Base-by-base conservation (phyloP, 495 filamentous ascomycete genomes). In the Hypoxylon crocopeplum region DNA sequence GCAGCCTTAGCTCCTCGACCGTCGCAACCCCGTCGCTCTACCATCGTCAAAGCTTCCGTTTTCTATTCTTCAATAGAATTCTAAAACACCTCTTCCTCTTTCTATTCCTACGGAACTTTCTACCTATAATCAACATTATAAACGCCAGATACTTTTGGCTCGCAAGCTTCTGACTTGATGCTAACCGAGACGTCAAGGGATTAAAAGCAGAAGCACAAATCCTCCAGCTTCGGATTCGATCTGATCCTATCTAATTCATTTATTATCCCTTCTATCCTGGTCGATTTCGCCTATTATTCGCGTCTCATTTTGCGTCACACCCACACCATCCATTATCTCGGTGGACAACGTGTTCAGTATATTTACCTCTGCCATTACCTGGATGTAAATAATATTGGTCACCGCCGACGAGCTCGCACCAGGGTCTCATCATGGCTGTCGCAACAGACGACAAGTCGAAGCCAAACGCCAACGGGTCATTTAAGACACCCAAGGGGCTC, bases 401-500 rank as follows among this genome's bases (percentile, higher is more conserved):
- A 37, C 40, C 22, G 41, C 12, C 5, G 30, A 36, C 20, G 16
- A 63, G 29, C 45, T 53, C 12, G 25, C 37, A 8, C 5, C 24
- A 53, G 30, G 13, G 11, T 39, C 12, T 30, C 16, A 49, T 17
- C 21, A 64, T 64, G 61, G 55, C 55, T 45, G 38, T 44, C 50
- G 25, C 39, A 45, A 41, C 32, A 24, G 50, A 64, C 61, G 40
- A 29, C 10, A 64, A 53, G 37, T 29, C 45, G 17, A 59, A 52
- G 25, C n/a, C 45, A 6, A 40, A 27, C 16, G 37, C 45, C 10
- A 77, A 76, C 54, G 73, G 74, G 30, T 55, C 63, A 7, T 44
- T 48, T 19, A 77, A 76, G 37, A 62, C 36, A 11, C 29, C 62
- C 20, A 75, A 69, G 24, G 52, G 55, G 41, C 29, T 60, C 20